phyloP scores from a whole-genome alignment of 106 monocot genomes.

The Triglochin maritima region DNA sequence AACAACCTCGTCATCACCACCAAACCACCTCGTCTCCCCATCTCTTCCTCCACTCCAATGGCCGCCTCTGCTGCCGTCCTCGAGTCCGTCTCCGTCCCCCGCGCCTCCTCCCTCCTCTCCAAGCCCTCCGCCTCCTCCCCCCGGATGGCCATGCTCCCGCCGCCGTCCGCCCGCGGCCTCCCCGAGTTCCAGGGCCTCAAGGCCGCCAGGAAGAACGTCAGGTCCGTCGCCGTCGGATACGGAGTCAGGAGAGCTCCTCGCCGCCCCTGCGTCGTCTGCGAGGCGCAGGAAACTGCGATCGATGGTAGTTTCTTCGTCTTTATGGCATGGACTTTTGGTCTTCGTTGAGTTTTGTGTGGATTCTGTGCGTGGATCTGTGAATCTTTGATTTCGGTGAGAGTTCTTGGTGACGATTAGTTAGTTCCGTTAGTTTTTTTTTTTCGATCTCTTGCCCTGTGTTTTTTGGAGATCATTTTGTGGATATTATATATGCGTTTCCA shows the following conservation, averaged over 20 bases:
- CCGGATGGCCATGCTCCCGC: neutral
- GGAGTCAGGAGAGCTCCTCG: neutral
- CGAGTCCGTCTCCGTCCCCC: conserved; percentile 3
- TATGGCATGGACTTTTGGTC: too few relatives aligned
- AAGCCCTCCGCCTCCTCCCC: neutral
- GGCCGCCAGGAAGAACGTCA: neutral
- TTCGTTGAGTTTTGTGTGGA: too few relatives aligned
- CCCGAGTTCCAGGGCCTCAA: conserved; percentile 3
- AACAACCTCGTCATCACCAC: neutral
- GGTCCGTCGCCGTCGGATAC: too few relatives aligned
- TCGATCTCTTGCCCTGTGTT: neutral
- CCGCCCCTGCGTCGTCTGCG: conserved; percentile 7
- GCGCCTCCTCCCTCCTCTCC: neutral
- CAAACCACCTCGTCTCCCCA: neutral
- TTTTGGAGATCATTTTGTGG: too few relatives aligned
- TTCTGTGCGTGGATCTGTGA: too few relatives aligned
- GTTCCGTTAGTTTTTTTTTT: neutral
- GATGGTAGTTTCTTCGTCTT: neutral
- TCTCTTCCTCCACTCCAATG: neutral
- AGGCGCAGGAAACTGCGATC: neutral
- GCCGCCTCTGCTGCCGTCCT: conserved; percentile 8
- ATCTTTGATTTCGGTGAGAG: too few relatives aligned
- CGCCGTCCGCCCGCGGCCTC: neutral
- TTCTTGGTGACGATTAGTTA: neutral
- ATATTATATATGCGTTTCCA: neutral